Evolutionary conservation across 768 basidiomycete genomes (phyloP).

Genomic region (Lentinula guzmanii): DNA sequence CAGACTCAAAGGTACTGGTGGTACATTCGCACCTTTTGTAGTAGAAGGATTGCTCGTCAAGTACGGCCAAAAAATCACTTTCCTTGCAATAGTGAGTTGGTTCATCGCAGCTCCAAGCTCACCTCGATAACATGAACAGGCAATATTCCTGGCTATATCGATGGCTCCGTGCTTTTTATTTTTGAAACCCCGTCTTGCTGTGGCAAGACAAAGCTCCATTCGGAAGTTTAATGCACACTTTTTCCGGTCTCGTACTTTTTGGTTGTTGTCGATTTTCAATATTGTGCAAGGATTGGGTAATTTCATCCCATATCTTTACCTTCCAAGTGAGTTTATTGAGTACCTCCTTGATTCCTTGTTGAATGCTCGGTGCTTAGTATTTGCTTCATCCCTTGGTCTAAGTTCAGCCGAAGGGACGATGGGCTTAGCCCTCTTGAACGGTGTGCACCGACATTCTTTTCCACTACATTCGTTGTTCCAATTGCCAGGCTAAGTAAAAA

Average conservation of each 20-base stretch:
- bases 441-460: too few relatives aligned
- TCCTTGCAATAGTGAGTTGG: constrained; percentile 7
- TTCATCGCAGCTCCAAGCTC: not conserved
- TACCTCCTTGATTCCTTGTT: not conserved
- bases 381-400: constrained; percentile 9
- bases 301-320: constrained; percentile 10
- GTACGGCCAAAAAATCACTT: constrained; percentile 7
- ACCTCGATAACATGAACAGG: not conserved
- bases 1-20: constrained; percentile 8
- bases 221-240: not conserved
- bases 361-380: not conserved
- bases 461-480: too few relatives aligned
- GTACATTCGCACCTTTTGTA: constrained; percentile 7
- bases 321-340: constrained; percentile 7
- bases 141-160: constrained; percentile 5
- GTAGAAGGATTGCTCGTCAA: constrained; percentile 9
- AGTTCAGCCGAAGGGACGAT: constrained; percentile 6
- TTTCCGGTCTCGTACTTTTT: constrained; percentile 7
- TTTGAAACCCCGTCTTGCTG: constrained; percentile 7
- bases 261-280: constrained; percentile 10
- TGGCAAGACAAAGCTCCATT: too few relatives aligned
- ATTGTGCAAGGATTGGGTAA: constrained; percentile 8
- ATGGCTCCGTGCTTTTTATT: constrained; percentile 9
- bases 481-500: not conserved
- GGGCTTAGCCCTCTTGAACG: constrained; percentile 1